Evolutionary conservation across 2,329 filamentous ascomycete species (phyloP), one percentile per base, ranked within the genome.

Genomic region (Proliferodiscus dingleyae): DNA sequence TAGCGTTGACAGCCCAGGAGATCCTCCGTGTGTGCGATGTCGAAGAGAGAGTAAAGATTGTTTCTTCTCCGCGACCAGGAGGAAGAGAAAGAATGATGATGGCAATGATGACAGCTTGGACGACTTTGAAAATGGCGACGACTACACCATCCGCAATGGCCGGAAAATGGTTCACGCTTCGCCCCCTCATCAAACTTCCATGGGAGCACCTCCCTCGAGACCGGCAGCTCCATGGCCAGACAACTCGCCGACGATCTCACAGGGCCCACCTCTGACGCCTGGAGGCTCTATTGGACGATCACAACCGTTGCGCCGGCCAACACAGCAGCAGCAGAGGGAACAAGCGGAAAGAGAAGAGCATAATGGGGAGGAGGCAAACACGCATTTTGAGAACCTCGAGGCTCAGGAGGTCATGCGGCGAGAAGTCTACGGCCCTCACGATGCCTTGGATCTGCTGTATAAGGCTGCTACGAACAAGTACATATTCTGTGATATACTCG

Each of bases 11-110:
- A 91, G 93, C 60, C 93, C 93, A 19, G 83, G 90, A 67, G 89
- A 95, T 59, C 91, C 91, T 45, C 93, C 93, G 2, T 98, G 93
- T 66, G 87, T 91, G 49, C 83, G 93, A 62, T 98, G 93, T 66
- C 85, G 89, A 43, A 83, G 93, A 56, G 93, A 98, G 72, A 89
- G 85, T 71, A 97, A 97, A 67, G 85, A 95, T 61, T 98, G 93
- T 72, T 95, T 85, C 75, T 98, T 98, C 73, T 95, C 89, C 52
- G 88, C 89, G 16, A 97, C 90, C 24, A 79, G 93, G 41, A 83
- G 93, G 63, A 97, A 97, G 80, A 81, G 89, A 64, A 94, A 93
- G 74, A 77, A 77, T 38, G 72, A 86, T 55, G 78, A 74, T 68
- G 70, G 66, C 60, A 42, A 70, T 59, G 59, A 71, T 28, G 74